phyloP scores from a whole-genome alignment of 768 basidiomycete species.

The Boletus insuetus region DNA sequence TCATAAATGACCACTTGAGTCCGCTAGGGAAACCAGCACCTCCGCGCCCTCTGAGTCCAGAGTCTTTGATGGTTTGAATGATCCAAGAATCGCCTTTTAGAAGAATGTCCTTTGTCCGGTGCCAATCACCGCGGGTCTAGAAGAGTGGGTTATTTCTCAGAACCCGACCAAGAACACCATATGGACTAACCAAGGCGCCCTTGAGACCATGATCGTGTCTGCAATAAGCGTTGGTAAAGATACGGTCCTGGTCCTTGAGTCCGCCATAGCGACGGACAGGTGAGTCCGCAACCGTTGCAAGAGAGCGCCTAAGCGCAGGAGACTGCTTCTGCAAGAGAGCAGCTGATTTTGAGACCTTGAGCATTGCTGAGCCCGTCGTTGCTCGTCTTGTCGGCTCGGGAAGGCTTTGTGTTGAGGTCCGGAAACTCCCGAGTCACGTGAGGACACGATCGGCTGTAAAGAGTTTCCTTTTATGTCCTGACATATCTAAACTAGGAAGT shows the following conservation, averaged over 20 bases:
- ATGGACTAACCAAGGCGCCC: constrained; percentile 69
- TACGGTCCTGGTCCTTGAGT: constrained; percentile 90
- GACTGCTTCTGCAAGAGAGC: constrained; percentile 20
- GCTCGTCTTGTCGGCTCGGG: constrained; percentile 7
- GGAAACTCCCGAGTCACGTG: constrained; percentile 24
- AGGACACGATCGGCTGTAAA: background rate
- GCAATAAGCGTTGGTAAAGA: constrained; percentile 89
- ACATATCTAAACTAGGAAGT: constrained; percentile 11
- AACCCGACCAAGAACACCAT: background rate
- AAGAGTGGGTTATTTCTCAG: background rate
- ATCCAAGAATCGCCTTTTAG: constrained; percentile 97
- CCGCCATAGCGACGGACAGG: constrained; percentile 92
- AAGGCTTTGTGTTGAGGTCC: constrained; percentile 1
- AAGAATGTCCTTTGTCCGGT: constrained; percentile 94
- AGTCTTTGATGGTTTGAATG: constrained; percentile 94
- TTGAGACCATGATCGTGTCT: constrained; percentile 91
- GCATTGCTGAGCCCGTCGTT: constrained; percentile 21
- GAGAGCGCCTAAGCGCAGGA: constrained; percentile 16
- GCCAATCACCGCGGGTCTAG: constrained; percentile 96
- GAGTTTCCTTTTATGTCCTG: constrained; percentile 1
- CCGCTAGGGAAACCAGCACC: constrained; percentile 97
- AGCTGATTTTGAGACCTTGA: constrained; percentile 27
- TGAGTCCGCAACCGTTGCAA: constrained; percentile 80
- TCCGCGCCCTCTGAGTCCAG: constrained; percentile 91
- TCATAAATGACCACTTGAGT: constrained; percentile 98